Base-by-base conservation (phyloP, 2,329 filamentous ascomycete species). In the Thelonectria olida region DNA sequence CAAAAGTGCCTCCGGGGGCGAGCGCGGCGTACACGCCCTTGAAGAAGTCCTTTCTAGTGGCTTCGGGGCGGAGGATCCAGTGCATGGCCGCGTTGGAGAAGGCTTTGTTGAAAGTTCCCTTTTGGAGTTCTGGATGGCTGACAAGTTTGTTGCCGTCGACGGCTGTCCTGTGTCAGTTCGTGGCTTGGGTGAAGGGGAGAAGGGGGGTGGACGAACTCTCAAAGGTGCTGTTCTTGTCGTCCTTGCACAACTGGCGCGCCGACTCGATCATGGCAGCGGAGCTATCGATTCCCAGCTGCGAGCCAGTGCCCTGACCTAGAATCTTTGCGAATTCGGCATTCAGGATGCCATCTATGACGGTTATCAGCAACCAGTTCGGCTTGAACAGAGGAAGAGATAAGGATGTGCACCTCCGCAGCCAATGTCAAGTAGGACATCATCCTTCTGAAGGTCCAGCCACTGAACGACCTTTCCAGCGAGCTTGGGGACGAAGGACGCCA, bases 11-110 rank as follows among this genome's bases (percentile, higher is more conserved):
- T 10, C 82, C 82, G 0, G 85, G 83, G 31, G 78, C 80, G 2
- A 92, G 80, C 1, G 83, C 78, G 8, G 75, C 75, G 62, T 82
- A 76, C 3, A 88, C 80, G 38, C 80, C 84, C 7, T 69, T 66
- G 69, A 92, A 88, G 73, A 90, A 85, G 25, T 73, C 69, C 4
- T 74, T 65, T 9, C 86, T 81, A 1, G 81, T 82, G 0, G 70
- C 66, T 1, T 72, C 66, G 3, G 74, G 64, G 0, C 83, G 78
- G 7, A 92, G 80, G 70, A 90, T 88, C 88, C 88, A 90, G 75
- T 90, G 87, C 73, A 90, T 79, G 0, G 88, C 88, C 0, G 88
- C 88, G 67, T 90, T 90, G 56, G 87, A 90, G 72, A 90, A 90
- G 67, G 81, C 82, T 69, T 90, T 90, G 63, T 72, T 82, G 73